Evolutionary conservation across 2,329 filamentous ascomycete genomes (phyloP).

Genomic region (Sporothrix luriei): DNA sequence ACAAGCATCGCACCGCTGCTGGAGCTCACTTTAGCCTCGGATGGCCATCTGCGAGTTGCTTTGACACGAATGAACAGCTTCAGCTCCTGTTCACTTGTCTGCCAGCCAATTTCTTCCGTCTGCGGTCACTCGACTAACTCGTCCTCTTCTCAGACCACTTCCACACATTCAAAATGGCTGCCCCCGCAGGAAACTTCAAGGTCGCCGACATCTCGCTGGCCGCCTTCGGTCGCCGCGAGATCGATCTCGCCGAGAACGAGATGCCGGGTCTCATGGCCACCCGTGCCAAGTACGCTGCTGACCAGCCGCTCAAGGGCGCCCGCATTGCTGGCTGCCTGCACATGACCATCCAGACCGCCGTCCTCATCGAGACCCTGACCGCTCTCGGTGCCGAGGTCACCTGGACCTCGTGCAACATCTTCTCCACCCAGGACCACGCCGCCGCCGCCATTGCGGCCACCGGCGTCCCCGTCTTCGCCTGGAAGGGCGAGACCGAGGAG

Average conservation of each 20-base stretch:
- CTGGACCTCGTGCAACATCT: slow-evolving; percentile 99
- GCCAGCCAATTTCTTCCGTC: background rate
- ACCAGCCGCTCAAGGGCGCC: slow-evolving; percentile 92
- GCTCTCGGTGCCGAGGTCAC: slow-evolving; percentile 96
- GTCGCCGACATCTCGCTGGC: slow-evolving; percentile 97
- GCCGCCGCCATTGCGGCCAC: slow-evolving; percentile 94
- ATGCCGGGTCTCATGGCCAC: slow-evolving; percentile 99
- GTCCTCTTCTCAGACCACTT: background rate
- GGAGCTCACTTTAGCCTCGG: slow-evolving; percentile 4
- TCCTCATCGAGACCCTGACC: slow-evolving; percentile 96
- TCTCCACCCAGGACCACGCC: slow-evolving; percentile 98
- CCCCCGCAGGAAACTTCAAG: slow-evolving; percentile 93
- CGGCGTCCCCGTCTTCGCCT: slow-evolving; percentile 82
- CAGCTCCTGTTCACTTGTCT: no score
- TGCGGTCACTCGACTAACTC: background rate
- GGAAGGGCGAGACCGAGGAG: slow-evolving; percentile 94
- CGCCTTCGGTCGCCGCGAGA: slow-evolving; percentile 98
- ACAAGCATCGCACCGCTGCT: slow-evolving; percentile 9
- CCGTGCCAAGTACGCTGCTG: slow-evolving; percentile 82
- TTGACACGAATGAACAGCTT: background rate
- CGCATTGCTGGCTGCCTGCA: slow-evolving; percentile 97
- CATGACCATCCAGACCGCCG: slow-evolving; percentile 99
- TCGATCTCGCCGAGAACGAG: slow-evolving; percentile 93
- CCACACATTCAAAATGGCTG: slow-evolving; percentile 58
- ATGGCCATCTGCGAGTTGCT: slow-evolving; percentile 4